phyloP scores from a whole-genome alignment of 306 rosid species.

The Casuarina glauca region DNA sequence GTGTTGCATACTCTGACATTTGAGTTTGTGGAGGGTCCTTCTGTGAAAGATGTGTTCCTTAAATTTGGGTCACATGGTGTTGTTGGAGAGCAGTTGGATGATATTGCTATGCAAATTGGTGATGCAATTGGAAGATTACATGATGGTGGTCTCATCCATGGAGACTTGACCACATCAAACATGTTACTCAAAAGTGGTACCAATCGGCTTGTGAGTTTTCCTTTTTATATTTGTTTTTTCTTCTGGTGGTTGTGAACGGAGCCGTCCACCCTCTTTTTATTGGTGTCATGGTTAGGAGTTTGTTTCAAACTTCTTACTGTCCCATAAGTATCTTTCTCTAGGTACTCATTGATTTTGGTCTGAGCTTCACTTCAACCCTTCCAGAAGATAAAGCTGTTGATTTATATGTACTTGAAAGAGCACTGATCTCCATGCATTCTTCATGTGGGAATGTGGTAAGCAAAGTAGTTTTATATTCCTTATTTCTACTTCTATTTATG shows the following conservation, averaged over 20 bases:
- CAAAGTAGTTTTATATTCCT: constrained; percentile 11
- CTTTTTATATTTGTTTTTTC: constrained; percentile 1
- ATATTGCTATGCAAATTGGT: constrained; percentile 75
- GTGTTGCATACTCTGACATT: constrained; percentile 64
- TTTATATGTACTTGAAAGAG: constrained; percentile 88
- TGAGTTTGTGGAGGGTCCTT: constrained; percentile 73
- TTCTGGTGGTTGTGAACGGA: background rate
- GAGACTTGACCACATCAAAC: constrained; percentile 90
- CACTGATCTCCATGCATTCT: constrained; percentile 89
- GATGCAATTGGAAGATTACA: constrained; percentile 76
- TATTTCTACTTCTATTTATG: background rate
- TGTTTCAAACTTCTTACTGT: constrained; percentile 20
- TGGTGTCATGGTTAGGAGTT: constrained; percentile 11
- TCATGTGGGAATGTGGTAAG: constrained; percentile 88
- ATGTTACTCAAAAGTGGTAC: constrained; percentile 58
- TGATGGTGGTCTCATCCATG: constrained; percentile 85
- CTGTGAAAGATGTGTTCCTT: constrained; percentile 74
- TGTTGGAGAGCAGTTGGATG: constrained; percentile 42
- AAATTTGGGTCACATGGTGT: constrained; percentile 53
- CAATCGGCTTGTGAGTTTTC: constrained; percentile 65
- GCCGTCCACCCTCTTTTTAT: background rate
- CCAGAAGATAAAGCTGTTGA: constrained; percentile 94
- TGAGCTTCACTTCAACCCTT: constrained; percentile 86
- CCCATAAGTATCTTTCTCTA: constrained; percentile 30
- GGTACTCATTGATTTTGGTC: constrained; percentile 87